A percentile compares a stretch with the other conserved stretches of the same genome.
Evolutionary conservation across 208 protist species (phyloP).

Genomic region (Leishmania braziliensis): DNA sequence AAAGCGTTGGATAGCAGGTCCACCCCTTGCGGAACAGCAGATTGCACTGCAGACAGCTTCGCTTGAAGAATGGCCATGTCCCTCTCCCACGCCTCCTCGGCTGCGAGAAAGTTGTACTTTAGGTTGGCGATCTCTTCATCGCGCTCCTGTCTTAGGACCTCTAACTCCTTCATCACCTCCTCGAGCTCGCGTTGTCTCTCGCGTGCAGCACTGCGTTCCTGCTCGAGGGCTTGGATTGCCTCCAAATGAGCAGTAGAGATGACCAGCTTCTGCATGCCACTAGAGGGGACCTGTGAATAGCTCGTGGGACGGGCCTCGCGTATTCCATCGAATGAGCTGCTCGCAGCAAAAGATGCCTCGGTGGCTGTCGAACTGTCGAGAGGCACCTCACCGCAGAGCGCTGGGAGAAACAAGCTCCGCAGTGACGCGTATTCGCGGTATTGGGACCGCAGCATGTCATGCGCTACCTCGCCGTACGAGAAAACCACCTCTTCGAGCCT

Average conservation of each 20-base stretch:
- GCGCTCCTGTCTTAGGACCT: slow-evolving; percentile 40
- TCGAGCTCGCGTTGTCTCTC: slow-evolving; percentile 53
- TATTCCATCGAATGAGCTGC: neutral
- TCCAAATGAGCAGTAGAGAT: slow-evolving; percentile 58
- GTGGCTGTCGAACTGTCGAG: neutral
- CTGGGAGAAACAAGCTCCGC: slow-evolving; percentile 45
- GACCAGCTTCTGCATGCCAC: slow-evolving; percentile 29
- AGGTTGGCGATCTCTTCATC: slow-evolving; percentile 62
- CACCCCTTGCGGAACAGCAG: slow-evolving; percentile 22
- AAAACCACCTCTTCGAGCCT: slow-evolving; percentile 31
- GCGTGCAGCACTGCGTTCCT: slow-evolving; percentile 45
- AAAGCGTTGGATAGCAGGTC: slow-evolving; percentile 18
- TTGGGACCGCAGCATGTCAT: slow-evolving; percentile 36
- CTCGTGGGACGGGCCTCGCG: neutral
- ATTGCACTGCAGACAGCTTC: slow-evolving; percentile 54
- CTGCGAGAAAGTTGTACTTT: slow-evolving; percentile 48
- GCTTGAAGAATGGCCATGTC: slow-evolving; percentile 62
- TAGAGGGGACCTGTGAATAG: neutral
- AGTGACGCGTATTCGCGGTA: slow-evolving; percentile 60
- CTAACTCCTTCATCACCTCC: slow-evolving; percentile 56
- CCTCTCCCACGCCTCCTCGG: slow-evolving; percentile 55
- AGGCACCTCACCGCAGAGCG: slow-evolving; percentile 37
- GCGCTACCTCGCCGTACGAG: slow-evolving; percentile 36
- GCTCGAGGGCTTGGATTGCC: slow-evolving; percentile 52
- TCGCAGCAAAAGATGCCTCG: neutral